Base-by-base conservation (phyloP, 2,329 filamentous ascomycete genomes). In the Hortaea werneckii region DNA sequence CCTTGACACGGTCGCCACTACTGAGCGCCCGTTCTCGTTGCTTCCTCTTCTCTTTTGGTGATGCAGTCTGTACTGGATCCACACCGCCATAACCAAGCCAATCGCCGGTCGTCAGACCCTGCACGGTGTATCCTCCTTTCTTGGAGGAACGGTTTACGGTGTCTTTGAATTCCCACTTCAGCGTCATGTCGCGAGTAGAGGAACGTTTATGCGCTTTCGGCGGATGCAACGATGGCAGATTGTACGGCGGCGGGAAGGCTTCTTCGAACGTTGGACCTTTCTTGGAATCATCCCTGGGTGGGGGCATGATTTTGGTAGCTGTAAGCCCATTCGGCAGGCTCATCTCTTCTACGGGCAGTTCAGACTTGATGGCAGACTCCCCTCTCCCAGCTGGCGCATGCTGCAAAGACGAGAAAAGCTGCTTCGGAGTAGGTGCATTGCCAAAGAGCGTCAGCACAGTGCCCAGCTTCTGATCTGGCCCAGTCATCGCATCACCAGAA, bases 331-430 rank as follows among this genome's bases (percentile, higher is more conserved):
- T 82, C 0, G 89, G 89, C 27, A 95, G 69, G 13, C 71, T 76
- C 34, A 75, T 72, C 58, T 87, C 83, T 43, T 77, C 74, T 7
- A 87, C 67, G 1, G 59, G 61, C 28, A 70, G 58, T 30, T 67
- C 63, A 1, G 59, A 46, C 48, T 58, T 55, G 43, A 55, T 51
- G 28, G 46, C 27, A 1, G 45, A n/a, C 20, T 50, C 45, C n/a
- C 44, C 28, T n/a, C 47, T 42, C 10, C 43, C 49, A 10, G 45
- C 41, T 8, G 44, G 29, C 8, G 52, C 35, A 45, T 54, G 49
- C 53, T 84, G 85, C 42, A 95, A 71, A 64, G 89, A 94, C 4
- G 90, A 94, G 63, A 92, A 95, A 4, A 95, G 71, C 49, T 90
- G 85, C 55, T 81, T 83, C 32, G 85, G 76, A 40, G 80, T 80